Conservation (phyloP, 805 yeast species). For the Huiozyma naganishii region DNA sequence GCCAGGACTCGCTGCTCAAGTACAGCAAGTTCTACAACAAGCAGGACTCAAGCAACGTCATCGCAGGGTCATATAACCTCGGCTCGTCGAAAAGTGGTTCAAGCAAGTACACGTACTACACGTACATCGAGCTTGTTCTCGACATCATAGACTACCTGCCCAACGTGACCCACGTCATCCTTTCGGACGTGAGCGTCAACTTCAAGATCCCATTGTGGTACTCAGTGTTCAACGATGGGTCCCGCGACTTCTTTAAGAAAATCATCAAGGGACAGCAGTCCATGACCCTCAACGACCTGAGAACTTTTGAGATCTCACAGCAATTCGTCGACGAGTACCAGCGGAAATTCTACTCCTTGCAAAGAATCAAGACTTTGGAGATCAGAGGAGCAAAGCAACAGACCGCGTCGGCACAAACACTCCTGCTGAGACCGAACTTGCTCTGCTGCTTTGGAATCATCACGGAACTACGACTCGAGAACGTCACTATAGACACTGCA, state of each 20-base stretch:
- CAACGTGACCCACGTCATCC: constrained; percentile 32
- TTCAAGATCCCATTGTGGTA: constrained; percentile 42
- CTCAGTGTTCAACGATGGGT: constrained; percentile 26
- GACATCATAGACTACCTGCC: constrained; percentile 38
- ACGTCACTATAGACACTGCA: constrained; percentile 39
- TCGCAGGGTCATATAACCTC: constrained; percentile 19
- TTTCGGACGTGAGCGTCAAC: constrained; percentile 40
- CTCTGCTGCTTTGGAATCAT: constrained; percentile 37
- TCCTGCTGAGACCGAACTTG: constrained; percentile 31
- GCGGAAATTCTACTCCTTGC: constrained; percentile 18
- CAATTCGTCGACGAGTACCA: constrained; percentile 22
- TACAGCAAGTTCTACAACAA: constrained; percentile 21
- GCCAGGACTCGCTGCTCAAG: constrained; percentile 26
- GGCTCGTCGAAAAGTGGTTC: constrained; percentile 1
- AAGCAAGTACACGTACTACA: constrained; percentile 15
- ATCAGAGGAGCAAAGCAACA: constrained; percentile 12
- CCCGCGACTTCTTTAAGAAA: constrained; percentile 25
- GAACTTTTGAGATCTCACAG: constrained; percentile 21
- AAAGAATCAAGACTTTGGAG: constrained; percentile 21
- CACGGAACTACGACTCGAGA: constrained; percentile 33
- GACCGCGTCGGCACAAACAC: constrained; percentile 8
- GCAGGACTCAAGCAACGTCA: constrained; percentile 8
- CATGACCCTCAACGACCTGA: constrained; percentile 22
- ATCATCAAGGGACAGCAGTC: constrained; percentile 26
- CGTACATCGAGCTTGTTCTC: constrained; percentile 30